phyloP scores from a whole-genome alignment of 179 eudicot species.

The Amaranthus tricolor region DNA sequence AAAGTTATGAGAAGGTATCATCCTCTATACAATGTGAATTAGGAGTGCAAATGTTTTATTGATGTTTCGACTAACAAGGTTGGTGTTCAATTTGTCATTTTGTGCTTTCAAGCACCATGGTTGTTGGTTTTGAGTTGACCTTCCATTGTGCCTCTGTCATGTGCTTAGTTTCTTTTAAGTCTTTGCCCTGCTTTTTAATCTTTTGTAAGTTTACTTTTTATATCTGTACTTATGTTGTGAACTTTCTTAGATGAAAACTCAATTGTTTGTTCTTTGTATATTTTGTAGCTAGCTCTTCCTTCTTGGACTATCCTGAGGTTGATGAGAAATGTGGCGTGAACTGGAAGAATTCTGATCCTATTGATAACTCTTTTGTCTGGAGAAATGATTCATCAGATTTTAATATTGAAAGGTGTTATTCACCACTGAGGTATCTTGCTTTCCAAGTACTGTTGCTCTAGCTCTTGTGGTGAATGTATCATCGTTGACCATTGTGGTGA shows the following conservation, averaged over 20 bases:
- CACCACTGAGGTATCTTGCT: constrained; percentile 41
- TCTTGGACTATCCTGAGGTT: constrained; percentile 32
- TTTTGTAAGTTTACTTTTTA: background rate
- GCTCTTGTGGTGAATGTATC: background rate
- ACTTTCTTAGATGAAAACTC: constrained; percentile 8
- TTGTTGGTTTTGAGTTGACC: background rate
- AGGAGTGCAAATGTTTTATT: background rate
- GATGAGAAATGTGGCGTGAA: constrained; percentile 31
- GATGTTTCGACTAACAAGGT: background rate
- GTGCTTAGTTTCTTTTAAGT: background rate
- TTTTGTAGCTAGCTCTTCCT: constrained; percentile 33
- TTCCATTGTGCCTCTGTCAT: background rate
- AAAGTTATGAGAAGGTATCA: background rate
- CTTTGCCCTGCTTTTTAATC: constrained; percentile 3
- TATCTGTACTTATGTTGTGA: background rate
- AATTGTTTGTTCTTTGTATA: background rate
- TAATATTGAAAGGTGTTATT: constrained; percentile 28
- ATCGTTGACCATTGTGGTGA: constrained; percentile 7
- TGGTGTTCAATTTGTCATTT: background rate
- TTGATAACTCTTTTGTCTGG: constrained; percentile 32
- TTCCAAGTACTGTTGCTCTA: background rate
- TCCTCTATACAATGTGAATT: background rate
- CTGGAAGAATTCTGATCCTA: constrained; percentile 30
- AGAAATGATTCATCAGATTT: constrained; percentile 36
- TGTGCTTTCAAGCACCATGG: constrained; percentile 1